phyloP scores from a whole-genome alignment of 2,329 filamentous ascomycete genomes.

The Sphaerostilbella broomeana region DNA sequence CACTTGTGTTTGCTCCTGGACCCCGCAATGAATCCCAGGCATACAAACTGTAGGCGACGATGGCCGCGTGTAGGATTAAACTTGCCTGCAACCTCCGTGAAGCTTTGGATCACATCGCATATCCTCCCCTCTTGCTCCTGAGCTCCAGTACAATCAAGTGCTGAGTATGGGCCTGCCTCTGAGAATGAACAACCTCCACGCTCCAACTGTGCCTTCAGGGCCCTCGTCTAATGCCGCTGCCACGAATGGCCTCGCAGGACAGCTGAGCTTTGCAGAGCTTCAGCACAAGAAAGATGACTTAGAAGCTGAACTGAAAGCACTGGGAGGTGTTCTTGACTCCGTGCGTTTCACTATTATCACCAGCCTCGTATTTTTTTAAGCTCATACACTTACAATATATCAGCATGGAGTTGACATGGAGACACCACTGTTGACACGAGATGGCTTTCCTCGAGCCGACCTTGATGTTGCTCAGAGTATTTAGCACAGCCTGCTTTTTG shows the following conservation, averaged over 20 bases:
- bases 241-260: conserved; percentile 54
- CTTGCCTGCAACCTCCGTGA: neutral
- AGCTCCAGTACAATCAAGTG: neutral
- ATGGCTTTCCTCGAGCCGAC: conserved; percentile 88
- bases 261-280: conserved; percentile 70
- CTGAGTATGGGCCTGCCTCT: neutral
- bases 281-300: conserved; percentile 77
- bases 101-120: too few species aligned
- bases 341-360: conserved; percentile 42
- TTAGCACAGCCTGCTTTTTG: neutral
- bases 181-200: conserved; percentile 50
- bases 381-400: neutral
- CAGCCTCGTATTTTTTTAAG: neutral
- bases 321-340: conserved; percentile 81
- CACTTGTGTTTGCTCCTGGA: conserved; percentile 8
- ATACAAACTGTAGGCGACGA: conserved; percentile 5
- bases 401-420: conserved; percentile 93
- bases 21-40: conserved; percentile 3
- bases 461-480: conserved; percentile 91
- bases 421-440: conserved; percentile 75
- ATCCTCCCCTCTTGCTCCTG: neutral
- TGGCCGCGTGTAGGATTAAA: neutral
- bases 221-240: conserved; percentile 54
- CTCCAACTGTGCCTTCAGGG: conserved; percentile 62
- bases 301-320: conserved; percentile 78